Conservation (phyloP, 768 basidiomycete genomes). For the Lentinula boryana region DNA sequence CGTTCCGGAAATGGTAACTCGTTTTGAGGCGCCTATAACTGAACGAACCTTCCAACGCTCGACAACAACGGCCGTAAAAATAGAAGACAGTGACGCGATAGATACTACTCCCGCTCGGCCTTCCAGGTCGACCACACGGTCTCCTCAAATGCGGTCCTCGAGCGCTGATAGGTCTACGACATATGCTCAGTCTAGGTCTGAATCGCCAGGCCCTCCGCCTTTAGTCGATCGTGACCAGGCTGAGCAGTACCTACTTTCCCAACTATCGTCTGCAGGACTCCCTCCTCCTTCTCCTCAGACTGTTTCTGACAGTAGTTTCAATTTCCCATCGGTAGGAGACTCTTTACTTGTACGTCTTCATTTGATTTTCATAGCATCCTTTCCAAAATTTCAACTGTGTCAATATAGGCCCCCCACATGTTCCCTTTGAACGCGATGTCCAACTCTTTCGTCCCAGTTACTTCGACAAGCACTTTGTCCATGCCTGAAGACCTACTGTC, state of each 20-base stretch:
- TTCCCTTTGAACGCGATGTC: constrained; percentile 38
- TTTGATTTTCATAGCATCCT: constrained; percentile 1
- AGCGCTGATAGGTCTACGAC: constrained; percentile 2
- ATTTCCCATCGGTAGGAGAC: constrained; percentile 32
- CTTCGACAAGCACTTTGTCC: constrained; percentile 13
- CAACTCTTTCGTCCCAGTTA: constrained; percentile 23
- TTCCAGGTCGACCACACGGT: constrained; percentile 14
- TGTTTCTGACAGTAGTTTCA: constrained; percentile 27
- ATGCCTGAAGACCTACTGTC: background rate
- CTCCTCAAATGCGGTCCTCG: background rate
- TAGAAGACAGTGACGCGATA: constrained; percentile 23
- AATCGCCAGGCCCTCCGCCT: constrained; percentile 17
- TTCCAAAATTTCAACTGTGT: constrained; percentile 1
- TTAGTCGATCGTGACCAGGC: constrained; percentile 3
- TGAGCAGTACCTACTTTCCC: background rate
- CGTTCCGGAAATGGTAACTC: constrained; percentile 57
- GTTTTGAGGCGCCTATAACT: constrained; percentile 70
- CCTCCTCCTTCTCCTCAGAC: constrained; percentile 24
- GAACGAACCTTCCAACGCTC: constrained; percentile 65
- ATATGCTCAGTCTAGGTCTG: constrained; percentile 10
- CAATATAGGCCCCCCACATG: constrained; percentile 32
- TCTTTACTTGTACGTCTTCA: constrained; percentile 42
- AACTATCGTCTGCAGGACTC: background rate
- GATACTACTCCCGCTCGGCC: background rate
- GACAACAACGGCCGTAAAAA: constrained; percentile 47